phyloP scores from a whole-genome alignment of 2,329 filamentous ascomycete genomes.

The Pseudogymnoascus sp. region DNA sequence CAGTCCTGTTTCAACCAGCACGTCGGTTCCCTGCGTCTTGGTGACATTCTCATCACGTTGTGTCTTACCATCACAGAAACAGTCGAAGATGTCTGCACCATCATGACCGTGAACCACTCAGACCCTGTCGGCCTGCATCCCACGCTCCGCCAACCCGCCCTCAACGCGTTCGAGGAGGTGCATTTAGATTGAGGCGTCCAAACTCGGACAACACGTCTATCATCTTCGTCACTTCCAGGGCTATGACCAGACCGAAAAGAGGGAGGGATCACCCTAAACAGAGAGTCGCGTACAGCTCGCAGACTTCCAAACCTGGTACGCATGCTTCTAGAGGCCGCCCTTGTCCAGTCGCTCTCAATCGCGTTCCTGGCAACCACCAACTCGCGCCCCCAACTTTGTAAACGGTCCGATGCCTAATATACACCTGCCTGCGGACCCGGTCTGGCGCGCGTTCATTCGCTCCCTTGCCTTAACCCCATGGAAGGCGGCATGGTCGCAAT shows the following conservation, averaged over 20 bases:
- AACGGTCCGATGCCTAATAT: slow-evolving; percentile 9
- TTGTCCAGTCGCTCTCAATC: background rate
- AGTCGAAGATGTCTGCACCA: background rate
- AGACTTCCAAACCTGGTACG: background rate
- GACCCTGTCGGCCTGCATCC: background rate
- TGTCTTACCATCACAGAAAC: slow-evolving; percentile 4
- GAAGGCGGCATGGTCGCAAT: background rate
- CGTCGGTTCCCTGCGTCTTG: background rate
- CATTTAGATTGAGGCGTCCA: background rate
- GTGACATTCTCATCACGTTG: background rate
- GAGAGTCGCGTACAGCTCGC: background rate
- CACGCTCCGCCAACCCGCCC: background rate
- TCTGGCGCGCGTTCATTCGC: background rate
- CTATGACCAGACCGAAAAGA: background rate
- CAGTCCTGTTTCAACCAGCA: background rate
- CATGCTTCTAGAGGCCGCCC: background rate
- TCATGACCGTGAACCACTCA: background rate
- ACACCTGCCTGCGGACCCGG: background rate
- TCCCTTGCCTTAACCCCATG: background rate
- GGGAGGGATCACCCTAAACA: background rate
- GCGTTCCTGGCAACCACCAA: background rate
- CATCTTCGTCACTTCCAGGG: background rate
- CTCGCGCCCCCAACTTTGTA: background rate
- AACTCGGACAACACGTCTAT: background rate
- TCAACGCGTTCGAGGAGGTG: background rate